Base-by-base conservation (phyloP, 225 moss, liverwort and hornwort species). In the Thuidium tamariscinum region DNA sequence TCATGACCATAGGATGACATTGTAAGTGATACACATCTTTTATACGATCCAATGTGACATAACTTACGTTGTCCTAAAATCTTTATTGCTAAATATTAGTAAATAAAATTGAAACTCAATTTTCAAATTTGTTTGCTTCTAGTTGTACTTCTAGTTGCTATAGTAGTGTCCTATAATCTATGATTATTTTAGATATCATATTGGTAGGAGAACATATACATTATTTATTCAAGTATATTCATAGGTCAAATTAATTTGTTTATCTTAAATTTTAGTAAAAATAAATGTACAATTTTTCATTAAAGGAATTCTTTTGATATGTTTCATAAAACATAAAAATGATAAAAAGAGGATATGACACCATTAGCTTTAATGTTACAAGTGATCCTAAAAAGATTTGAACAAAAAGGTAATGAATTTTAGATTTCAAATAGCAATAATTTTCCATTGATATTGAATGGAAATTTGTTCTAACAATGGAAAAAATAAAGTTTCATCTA, bases 1-100 rank as follows among this genome's bases (percentile, higher is more conserved):
- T 92, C 98, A 98, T 98, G 21, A 96, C 95, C 89, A 91, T 89
- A 0, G 95, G 91, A 30, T 96, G 95, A 79, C 92, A 95, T 54
- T 57, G 52, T 21, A 91, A 21, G 39, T 95, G 86, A 65, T 95
- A 98, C 5, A 91, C 82, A 48, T 95, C 92, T 72, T 85, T 86
- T 26, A 98, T 81, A 25, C 82, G 76, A 51, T 96, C 93, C 2
- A 94, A 13, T 48, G 89, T 94, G 29, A 98, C 34, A 5, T 91
- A 92, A 41, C 92, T 88, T 8, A 94, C 86, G 16, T 91, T 92
- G 27, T 92, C 79, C 94, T 94, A 66, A 55, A 68, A 65, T 52
- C n/a, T 83, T 86, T 79, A 70, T 36, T 63, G 23, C 6, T 78
- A 11, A 36, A 80, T 32, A 2, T 37, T 48, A 80, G 32, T 83